phyloP scores from a whole-genome alignment of 148 eudicot genomes.

The Cornus kousa region DNA sequence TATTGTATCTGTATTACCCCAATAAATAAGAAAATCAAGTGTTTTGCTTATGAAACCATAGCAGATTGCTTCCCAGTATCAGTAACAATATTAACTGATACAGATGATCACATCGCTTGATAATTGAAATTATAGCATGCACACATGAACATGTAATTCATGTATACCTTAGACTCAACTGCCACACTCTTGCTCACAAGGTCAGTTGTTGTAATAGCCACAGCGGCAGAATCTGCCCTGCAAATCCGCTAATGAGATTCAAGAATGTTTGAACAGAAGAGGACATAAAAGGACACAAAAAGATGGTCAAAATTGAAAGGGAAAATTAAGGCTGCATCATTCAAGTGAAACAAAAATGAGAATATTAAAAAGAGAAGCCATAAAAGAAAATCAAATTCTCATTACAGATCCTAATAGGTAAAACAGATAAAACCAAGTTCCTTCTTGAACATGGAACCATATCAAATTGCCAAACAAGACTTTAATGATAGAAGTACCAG shows the following conservation, averaged over 20 bases:
- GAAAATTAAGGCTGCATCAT: background rate
- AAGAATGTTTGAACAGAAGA: background rate
- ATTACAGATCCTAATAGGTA: background rate
- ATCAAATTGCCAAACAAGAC: background rate
- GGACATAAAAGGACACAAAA: background rate
- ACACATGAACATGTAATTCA: background rate
- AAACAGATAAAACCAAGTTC: background rate
- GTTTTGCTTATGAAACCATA: background rate
- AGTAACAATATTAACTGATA: background rate
- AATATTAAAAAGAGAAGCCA: background rate
- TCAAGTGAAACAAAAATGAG: background rate
- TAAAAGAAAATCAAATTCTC: background rate
- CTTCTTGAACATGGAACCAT: background rate
- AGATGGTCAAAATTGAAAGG: background rate
- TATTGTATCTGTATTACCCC: background rate
- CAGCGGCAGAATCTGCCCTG: slow-evolving; percentile 97
- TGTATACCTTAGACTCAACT: slow-evolving; percentile 70
- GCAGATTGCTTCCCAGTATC: background rate
- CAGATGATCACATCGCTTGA: background rate
- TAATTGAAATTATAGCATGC: background rate
- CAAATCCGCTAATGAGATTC: slow-evolving; percentile 20
- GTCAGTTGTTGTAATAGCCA: slow-evolving; percentile 97
- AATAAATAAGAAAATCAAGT: background rate
- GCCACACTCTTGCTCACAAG: slow-evolving; percentile 98
- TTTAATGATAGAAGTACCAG: slow-evolving; percentile 6